Percentiles rank a stretch among this genome's conserved stretches.
Evolutionary conservation across 1,139 yeast genomes (phyloP).

Genomic region (Pneumocystis murina): DNA sequence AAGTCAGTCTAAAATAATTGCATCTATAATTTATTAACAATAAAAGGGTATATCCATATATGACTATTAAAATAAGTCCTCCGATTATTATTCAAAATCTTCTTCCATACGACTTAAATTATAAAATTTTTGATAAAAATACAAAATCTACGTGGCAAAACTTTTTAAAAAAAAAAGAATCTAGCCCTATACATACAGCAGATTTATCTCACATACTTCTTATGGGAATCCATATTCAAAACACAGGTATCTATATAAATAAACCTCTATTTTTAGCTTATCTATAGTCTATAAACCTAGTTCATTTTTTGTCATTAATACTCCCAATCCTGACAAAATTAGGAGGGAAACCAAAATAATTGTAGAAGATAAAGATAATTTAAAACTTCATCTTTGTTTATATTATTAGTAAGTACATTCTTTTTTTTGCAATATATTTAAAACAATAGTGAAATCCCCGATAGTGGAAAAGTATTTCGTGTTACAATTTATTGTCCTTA

Average conservation of each 20-base stretch:
- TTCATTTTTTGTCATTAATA: slow-evolving; percentile 60
- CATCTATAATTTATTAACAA: neutral
- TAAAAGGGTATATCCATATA: slow-evolving; percentile 66
- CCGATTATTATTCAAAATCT: slow-evolving; percentile 77
- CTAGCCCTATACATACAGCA: slow-evolving; percentile 65
- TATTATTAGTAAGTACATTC: slow-evolving; percentile 36
- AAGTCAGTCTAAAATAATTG: slow-evolving; percentile 16
- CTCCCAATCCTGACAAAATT: slow-evolving; percentile 42
- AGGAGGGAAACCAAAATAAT: slow-evolving; percentile 39
- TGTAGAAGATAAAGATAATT: slow-evolving; percentile 47
- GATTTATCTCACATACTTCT: slow-evolving; percentile 56
- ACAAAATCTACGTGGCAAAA: slow-evolving; percentile 60
- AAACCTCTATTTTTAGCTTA: slow-evolving; percentile 25
- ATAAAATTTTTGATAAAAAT: slow-evolving; percentile 63
- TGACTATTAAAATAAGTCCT: slow-evolving; percentile 64
- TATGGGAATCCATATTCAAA: slow-evolving; percentile 54
- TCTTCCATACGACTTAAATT: slow-evolving; percentile 66
- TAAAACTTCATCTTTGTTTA: slow-evolving; percentile 45
- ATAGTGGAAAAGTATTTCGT: slow-evolving; percentile 19
- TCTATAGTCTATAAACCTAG: slow-evolving; percentile 39
- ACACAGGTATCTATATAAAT: slow-evolving; percentile 14
- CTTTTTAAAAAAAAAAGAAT: slow-evolving; percentile 45
- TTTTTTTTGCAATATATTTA: slow-evolving; percentile 3
- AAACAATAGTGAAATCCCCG: slow-evolving; percentile 18
- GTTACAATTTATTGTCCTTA: slow-evolving; percentile 75